Conservation (phyloP, 2,329 filamentous ascomycete genomes). For the Alternaria sp. region DNA sequence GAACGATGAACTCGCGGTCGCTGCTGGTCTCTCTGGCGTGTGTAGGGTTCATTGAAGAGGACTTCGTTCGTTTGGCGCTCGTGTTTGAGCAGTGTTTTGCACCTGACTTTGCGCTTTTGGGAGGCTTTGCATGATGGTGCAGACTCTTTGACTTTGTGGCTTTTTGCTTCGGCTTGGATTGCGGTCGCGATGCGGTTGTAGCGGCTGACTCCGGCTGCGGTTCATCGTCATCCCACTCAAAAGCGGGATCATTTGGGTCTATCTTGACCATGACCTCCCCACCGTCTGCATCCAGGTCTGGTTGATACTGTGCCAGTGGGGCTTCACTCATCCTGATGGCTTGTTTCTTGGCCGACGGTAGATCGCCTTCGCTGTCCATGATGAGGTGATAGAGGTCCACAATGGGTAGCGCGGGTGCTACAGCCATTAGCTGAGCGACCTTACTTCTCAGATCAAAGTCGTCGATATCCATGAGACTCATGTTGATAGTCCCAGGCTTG, state of each 20-base stretch:
- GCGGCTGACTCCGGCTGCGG: background rate
- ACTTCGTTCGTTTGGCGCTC: background rate
- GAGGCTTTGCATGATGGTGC: background rate
- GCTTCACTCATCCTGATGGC: constrained; percentile 4
- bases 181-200: background rate
- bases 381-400: constrained; percentile 24
- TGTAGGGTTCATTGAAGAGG: background rate
- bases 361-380: constrained; percentile 12
- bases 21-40: constrained; percentile 6
- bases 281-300: background rate
- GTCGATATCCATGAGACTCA: constrained; percentile 20
- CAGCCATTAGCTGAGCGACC: constrained; percentile 24
- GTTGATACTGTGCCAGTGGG: background rate
- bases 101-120: background rate
- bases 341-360: constrained; percentile 4
- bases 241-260: constrained; percentile 15
- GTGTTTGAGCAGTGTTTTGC: background rate
- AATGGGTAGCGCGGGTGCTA: constrained; percentile 22
- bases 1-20: constrained; percentile 4
- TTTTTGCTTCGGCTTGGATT: background rate
- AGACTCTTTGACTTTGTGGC: background rate
- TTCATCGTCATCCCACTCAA: constrained; percentile 20
- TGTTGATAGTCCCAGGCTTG: background rate
- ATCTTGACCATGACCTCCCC: constrained; percentile 24
- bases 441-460: constrained; percentile 18